phyloP scores from a whole-genome alignment of 2,329 filamentous ascomycete species.

The Arthroderma uncinatum region DNA sequence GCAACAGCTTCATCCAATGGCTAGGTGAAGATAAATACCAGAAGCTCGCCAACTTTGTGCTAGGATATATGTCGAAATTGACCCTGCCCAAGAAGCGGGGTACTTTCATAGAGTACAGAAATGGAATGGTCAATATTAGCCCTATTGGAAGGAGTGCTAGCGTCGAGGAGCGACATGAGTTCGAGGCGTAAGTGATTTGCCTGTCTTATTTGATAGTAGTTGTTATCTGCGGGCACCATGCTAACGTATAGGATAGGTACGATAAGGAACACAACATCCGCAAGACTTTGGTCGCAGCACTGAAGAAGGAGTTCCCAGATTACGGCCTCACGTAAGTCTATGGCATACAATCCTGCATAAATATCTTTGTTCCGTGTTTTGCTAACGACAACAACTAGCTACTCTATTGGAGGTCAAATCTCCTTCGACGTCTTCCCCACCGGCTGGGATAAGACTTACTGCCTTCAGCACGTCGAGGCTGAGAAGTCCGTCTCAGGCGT shows the following conservation, averaged over 20 bases:
- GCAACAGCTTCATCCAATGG: conserved; percentile 81
- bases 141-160: conserved; percentile 70
- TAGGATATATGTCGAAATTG: conserved; percentile 51
- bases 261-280: conserved; percentile 70
- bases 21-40: conserved; percentile 72
- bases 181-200: conserved; percentile 44
- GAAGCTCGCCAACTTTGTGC: conserved; percentile 46
- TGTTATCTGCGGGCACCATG: no score
- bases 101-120: conserved; percentile 57
- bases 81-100: conserved; percentile 53
- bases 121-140: conserved; percentile 55
- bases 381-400: conserved; percentile 41
- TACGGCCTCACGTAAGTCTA: conserved; percentile 65
- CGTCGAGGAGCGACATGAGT: conserved; percentile 67
- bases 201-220: no score
- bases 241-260: no score
- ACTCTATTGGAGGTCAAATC: conserved; percentile 92
- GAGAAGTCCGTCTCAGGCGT: conserved; percentile 56
- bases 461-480: conserved; percentile 71
- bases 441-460: conserved; percentile 99
- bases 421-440: conserved; percentile 96
- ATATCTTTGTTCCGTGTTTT: background rate
- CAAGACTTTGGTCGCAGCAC: conserved; percentile 59
- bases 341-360: no score
- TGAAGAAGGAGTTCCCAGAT: conserved; percentile 73